Conservation (phyloP, 2,329 filamentous ascomycete genomes). For the Colletotrichum chlorophyti region DNA sequence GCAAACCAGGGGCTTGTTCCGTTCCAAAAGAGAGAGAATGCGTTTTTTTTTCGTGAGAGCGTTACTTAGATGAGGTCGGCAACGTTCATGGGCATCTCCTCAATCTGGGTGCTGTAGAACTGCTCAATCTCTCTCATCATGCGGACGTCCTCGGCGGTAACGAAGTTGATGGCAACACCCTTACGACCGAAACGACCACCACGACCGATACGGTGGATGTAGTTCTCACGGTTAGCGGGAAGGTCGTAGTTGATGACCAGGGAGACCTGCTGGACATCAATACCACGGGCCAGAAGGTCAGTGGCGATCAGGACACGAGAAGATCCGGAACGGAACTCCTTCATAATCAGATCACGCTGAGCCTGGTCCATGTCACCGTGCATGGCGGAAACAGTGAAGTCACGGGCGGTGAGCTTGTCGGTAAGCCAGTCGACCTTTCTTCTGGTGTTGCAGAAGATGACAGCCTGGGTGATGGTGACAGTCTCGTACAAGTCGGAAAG, state of each 20-base stretch:
- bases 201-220: constrained; percentile 99
- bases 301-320: constrained; percentile 99
- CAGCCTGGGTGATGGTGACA: constrained; percentile 98
- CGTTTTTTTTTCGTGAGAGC: constrained; percentile 23
- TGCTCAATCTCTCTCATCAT: constrained; percentile 99
- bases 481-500: constrained; percentile 99
- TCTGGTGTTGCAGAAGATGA: constrained; percentile 99
- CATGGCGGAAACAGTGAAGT: constrained; percentile 99
- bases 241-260: constrained; percentile 99
- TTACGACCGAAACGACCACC: constrained; percentile 99
- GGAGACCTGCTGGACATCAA: constrained; percentile 99
- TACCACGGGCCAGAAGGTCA: constrained; percentile 97
- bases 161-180: constrained; percentile 99
- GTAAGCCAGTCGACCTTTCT: constrained; percentile 99
- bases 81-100: constrained; percentile 99
- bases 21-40: constrained; percentile 25
- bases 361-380: constrained; percentile 99
- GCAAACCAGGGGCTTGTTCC: constrained; percentile 25
- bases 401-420: constrained; percentile 96
- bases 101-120: constrained; percentile 99
- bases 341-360: constrained; percentile 99
- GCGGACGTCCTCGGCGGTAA: constrained; percentile 97
- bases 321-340: constrained; percentile 99
- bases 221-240: constrained; percentile 99
- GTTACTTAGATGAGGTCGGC: constrained; percentile 73